Evolutionary conservation across 495 filamentous ascomycete genomes (phyloP), one percentile per base, ranked within the genome.

Genomic region (Podospora didyma): DNA sequence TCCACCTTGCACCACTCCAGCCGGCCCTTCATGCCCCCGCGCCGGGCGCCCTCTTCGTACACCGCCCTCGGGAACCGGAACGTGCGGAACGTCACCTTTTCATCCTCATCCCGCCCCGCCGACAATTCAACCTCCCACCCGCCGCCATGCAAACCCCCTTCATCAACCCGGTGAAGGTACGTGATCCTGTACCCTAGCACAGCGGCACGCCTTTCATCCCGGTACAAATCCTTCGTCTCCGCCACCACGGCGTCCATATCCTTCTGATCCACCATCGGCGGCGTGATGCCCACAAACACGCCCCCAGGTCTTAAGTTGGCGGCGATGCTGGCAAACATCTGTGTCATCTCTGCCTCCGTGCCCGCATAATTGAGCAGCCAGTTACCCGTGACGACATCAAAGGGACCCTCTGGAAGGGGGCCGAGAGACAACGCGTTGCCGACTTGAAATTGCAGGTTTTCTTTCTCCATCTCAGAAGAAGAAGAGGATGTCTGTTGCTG

Each of bases 331-430:
- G 54, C 46, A 47, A 64, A 75, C 69, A 75, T 75, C 7, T 35
- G 45, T 7, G 63, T 56, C 53, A 73, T 56, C 5, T 62, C 64
- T 16, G 53, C 50, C 3, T 53, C 24, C 53, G 48, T 60, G n/a
- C 62, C 48, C 6, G 73, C 71, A 48, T 74, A 76, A 58, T 75
- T 73, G 39, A 75, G 64, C 9, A 76, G 54, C 72, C 72, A 76
- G 24, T 57, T 62, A 2, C 56, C 72, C 23, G 73, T 63, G 17
- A 73, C 72, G 24, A 75, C 4, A 53, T 76, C 72, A 54, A 75
- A 77, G 0, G 39, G 14, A 14, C n/a, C 19, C 7, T 62, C 59
- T 17, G 55, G 59, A 16, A 55, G 39, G 39, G 23, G 34, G 39
- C 58, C 58, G 4, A 60, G 53, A 2, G 37, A 47, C 1, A 48